phyloP scores from a whole-genome alignment of 2,329 filamentous ascomycete genomes.

The Knufia petricola region DNA sequence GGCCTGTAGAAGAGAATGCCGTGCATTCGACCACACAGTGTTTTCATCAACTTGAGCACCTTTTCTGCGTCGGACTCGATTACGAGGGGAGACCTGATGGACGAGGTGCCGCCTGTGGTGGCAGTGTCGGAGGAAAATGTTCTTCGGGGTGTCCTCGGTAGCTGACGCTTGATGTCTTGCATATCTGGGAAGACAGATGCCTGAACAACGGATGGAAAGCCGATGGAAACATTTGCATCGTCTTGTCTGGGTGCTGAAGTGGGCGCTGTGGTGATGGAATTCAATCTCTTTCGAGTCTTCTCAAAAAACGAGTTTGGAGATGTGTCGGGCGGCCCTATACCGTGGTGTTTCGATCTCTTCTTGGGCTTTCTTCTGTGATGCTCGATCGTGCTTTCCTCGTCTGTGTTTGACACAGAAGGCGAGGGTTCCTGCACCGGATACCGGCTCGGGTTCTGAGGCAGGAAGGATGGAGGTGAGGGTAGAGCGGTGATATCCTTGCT shows the following conservation, averaged over 20 bases:
- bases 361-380: slow-evolving; percentile 15
- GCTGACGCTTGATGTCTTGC: slow-evolving; percentile 28
- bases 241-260: slow-evolving; percentile 28
- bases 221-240: slow-evolving; percentile 35
- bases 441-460: slow-evolving; percentile 13
- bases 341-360: slow-evolving; percentile 15
- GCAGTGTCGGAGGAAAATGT: slow-evolving; percentile 19
- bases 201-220: slow-evolving; percentile 39
- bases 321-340: slow-evolving; percentile 13
- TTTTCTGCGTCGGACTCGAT: slow-evolving; percentile 38
- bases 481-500: slow-evolving; percentile 11
- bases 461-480: slow-evolving; percentile 18
- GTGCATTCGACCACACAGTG: slow-evolving; percentile 43
- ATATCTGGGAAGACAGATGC: slow-evolving; percentile 29
- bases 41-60: slow-evolving; percentile 43
- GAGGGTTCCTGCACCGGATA: slow-evolving; percentile 16
- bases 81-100: slow-evolving; percentile 28
- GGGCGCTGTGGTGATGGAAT: slow-evolving; percentile 30
- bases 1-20: slow-evolving; percentile 43
- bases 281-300: slow-evolving; percentile 25
- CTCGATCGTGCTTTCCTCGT: slow-evolving; percentile 30
- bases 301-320: slow-evolving; percentile 22
- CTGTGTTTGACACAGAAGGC: slow-evolving; percentile 20
- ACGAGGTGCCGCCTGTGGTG: slow-evolving; percentile 13
- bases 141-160: slow-evolving; percentile 16